These are phyloP conservation scores for Priceomyces fermenticarens DNA, from an alignment of 805 yeast genomes.

Conservation along the genomic window DNA sequence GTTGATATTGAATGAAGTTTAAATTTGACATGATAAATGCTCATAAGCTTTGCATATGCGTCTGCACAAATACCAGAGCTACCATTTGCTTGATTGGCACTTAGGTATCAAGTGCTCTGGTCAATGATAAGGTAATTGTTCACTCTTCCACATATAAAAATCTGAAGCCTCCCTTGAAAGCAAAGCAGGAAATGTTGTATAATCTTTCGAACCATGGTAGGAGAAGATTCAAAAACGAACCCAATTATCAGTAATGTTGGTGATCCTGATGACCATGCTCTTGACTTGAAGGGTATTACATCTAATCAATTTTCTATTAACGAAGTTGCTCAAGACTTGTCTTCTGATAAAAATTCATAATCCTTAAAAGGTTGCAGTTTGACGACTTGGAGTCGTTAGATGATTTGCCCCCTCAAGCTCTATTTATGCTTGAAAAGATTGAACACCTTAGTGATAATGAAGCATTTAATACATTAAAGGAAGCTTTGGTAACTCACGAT, in stretches of 20 bases:
- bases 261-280: slow-evolving; percentile 3
- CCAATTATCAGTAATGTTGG: not conserved
- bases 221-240: too few relatives aligned
- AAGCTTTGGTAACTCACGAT: slow-evolving; percentile 32
- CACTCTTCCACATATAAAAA: too few relatives aligned
- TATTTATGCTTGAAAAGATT: slow-evolving; percentile 41
- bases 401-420: slow-evolving; percentile 27
- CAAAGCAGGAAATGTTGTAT: too few relatives aligned
- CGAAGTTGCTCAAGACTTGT: slow-evolving; percentile 20
- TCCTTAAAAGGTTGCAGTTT: slow-evolving; percentile 23
- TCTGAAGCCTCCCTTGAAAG: too few relatives aligned
- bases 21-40: too few relatives aligned
- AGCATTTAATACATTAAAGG: slow-evolving; percentile 36
- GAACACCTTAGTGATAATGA: slow-evolving; percentile 32
- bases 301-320: slow-evolving; percentile 21
- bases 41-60: too few relatives aligned
- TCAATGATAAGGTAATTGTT: too few relatives aligned
- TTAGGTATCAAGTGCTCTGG: too few relatives aligned
- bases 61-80: too few relatives aligned
- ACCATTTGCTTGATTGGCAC: too few relatives aligned
- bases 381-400: slow-evolving; percentile 24
- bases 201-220: too few relatives aligned
- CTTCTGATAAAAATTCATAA: slow-evolving; percentile 22
- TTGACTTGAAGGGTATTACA: slow-evolving; percentile 13
- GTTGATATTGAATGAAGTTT: too few relatives aligned